These are phyloP conservation scores for Chenopodium formosanum DNA, from an alignment of 148 eudicot species.

Conservation along the genomic window DNA sequence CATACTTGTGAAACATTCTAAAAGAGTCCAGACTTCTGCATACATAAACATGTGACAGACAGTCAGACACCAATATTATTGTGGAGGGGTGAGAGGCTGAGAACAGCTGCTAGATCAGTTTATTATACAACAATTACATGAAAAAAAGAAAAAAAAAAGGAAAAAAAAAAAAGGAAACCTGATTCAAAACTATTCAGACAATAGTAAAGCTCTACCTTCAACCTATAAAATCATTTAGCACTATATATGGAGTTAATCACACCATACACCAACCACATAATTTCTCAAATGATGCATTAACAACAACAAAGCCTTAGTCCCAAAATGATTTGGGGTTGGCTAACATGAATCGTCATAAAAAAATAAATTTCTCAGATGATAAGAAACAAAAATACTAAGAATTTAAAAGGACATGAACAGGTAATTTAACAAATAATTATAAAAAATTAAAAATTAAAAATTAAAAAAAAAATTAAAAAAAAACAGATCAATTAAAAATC, in stretches of 20 bases:
- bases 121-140: background rate
- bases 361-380: too few relatives aligned
- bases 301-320: too few relatives aligned
- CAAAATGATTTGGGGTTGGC: too few relatives aligned
- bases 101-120: background rate
- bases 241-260: background rate
- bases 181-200: background rate
- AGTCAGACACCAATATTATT: too few relatives aligned
- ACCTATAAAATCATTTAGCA: background rate
- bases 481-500: slow-evolving; percentile 11
- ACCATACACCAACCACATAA: background rate
- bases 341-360: too few relatives aligned
- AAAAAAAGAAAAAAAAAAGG: background rate
- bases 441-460: too few relatives aligned
- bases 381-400: too few relatives aligned
- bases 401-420: too few relatives aligned
- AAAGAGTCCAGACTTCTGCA: too few relatives aligned
- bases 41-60: background rate
- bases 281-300: too few relatives aligned
- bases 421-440: too few relatives aligned
- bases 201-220: background rate
- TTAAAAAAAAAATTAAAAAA: too few relatives aligned
- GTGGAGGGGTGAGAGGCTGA: background rate
- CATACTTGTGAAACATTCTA: background rate
- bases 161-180: background rate